Conservation (phyloP, 2,329 filamentous ascomycete genomes). For the Pestalotiopsis sp. region DNA sequence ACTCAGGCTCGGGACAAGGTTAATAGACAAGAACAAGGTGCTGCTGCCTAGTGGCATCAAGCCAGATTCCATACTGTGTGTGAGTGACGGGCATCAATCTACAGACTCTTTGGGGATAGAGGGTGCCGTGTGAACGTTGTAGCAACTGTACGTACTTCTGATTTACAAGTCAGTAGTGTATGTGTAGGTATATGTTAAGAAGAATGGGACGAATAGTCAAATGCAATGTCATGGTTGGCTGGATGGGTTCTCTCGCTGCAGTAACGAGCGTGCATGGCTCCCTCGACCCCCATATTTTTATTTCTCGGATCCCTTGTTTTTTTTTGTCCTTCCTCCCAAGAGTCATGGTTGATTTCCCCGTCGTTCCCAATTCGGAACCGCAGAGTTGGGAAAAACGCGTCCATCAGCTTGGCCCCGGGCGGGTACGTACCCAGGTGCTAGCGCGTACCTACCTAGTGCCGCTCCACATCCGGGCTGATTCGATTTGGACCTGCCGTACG, state of each 20-base stretch:
- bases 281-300: not conserved
- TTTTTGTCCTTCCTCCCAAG: not conserved
- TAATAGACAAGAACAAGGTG: not conserved
- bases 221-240: slow-evolving; percentile 3
- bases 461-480: slow-evolving; percentile 29
- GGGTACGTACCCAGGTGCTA: not conserved
- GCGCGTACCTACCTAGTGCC: not conserved
- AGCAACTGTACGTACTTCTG: no score
- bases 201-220: not conserved
- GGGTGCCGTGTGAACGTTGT: no score
- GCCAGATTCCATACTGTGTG: not conserved
- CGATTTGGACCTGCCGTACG: slow-evolving; percentile 28
- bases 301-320: not conserved
- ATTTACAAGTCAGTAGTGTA: no score
- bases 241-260: not conserved
- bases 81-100: no score
- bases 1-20: not conserved
- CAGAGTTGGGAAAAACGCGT: no score
- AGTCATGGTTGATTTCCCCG: not conserved
- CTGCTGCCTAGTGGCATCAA: not conserved
- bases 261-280: not conserved
- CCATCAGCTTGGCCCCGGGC: no score
- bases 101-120: no score
- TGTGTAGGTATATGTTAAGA: not conserved
- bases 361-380: slow-evolving; percentile 5